Base-by-base conservation (phyloP, 2,329 filamentous ascomycete genomes). In the Niveomyces coronatus region DNA sequence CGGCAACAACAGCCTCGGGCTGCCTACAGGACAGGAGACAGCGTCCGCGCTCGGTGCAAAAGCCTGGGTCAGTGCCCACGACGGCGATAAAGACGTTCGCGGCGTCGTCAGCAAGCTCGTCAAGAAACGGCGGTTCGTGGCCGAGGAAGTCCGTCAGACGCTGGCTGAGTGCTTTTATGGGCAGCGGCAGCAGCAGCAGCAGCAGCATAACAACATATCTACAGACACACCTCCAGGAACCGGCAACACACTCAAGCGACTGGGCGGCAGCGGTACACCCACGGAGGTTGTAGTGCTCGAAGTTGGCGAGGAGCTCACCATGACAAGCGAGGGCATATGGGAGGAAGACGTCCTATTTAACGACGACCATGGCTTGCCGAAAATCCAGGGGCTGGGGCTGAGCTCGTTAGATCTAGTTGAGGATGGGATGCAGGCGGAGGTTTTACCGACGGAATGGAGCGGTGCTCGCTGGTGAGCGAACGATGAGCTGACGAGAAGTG, bases 51-150 rank as follows among this genome's bases (percentile, higher is more conserved):
- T 78, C 1, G 65, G 65, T 10, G 73, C 74, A 4, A 63, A 62
- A 40, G 61, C 65, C 1, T 82, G 79, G 78, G 64, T 82, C 15
- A 68, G 68, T 39, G 69, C 75, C 1, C 76, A 79, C 44, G 76
- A 80, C 47, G 73, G 69, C 5, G 67, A 72, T 19, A 80, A 79
- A 49, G 62, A 71, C 24, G 65, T 68, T 18, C 60, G 58, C 4
- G 76, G 75, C 0, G 49, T 74, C 35, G 67, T 65, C 3, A 71
- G 67, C 4, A 64, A 55, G 28, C 62, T 70, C 50, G 60, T 76
- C 4, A 65, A 62, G 44, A 71, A 67, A 11, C 56, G 52, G 35
- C 60, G 55, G 35, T 72, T 64, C 49, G 54, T 51, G 0, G 47
- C 53, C 8, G 60, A 69, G 23, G 67, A 76, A 35, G 63, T 74